Conservation (phyloP, 140 eudicot genomes). For the Erigeron philadelphicus region DNA sequence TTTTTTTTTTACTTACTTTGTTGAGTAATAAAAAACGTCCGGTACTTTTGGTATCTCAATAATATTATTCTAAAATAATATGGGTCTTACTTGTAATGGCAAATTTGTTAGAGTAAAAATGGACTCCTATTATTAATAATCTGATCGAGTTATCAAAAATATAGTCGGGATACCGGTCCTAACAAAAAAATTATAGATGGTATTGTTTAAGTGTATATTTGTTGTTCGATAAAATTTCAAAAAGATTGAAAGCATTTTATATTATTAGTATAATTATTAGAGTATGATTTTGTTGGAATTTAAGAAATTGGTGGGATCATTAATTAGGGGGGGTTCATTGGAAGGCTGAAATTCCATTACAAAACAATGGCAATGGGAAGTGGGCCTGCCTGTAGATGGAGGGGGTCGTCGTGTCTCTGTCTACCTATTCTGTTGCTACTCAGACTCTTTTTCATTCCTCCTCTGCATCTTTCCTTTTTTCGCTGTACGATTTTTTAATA, state of each 20-base stretch:
- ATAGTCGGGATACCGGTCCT: too few species aligned
- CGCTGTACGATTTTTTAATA: neutral
- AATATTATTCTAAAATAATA: too few species aligned
- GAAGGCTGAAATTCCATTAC: constrained; percentile 37
- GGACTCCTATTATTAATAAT: too few species aligned
- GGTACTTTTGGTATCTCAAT: too few species aligned
- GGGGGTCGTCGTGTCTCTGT: constrained; percentile 36
- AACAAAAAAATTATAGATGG: too few species aligned
- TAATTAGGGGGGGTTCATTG: constrained; percentile 19
- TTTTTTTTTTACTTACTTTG: too few species aligned
- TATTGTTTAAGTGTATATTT: too few species aligned
- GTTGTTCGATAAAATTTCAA: neutral
- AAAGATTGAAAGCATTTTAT: neutral
- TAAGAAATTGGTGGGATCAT: neutral
- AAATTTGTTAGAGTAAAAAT: too few species aligned
- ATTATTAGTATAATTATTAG: constrained; percentile 4
- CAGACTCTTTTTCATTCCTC: constrained; percentile 26
- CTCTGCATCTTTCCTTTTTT: constrained; percentile 17
- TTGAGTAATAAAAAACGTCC: too few species aligned
- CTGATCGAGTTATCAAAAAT: too few species aligned
- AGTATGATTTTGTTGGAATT: constrained; percentile 21
- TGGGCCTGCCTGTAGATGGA: constrained; percentile 8
- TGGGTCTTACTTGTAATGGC: too few species aligned
- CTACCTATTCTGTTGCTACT: constrained; percentile 16
- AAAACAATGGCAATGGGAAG: constrained; percentile 18